Evolutionary conservation across 192 early-diverging fungal species (phyloP).

Genomic region (Dissophora ornata): DNA sequence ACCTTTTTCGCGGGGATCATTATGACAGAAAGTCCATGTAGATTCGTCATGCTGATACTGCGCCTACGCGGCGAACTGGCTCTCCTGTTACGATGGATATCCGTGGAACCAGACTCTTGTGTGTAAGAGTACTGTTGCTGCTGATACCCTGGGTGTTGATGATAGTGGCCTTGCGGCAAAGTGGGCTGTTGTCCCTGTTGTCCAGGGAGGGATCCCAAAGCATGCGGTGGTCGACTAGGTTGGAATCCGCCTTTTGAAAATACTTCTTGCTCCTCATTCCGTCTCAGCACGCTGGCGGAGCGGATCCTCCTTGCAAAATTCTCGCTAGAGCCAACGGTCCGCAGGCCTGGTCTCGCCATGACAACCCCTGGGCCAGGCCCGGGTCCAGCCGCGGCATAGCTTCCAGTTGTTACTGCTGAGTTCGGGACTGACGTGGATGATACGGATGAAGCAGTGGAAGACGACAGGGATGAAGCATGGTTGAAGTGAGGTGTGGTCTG

Average conservation of each 20-base stretch:
- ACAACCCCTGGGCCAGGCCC: slow-evolving; percentile 7
- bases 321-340: slow-evolving; percentile 43
- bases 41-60: slow-evolving; percentile 53
- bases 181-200: slow-evolving; percentile 11
- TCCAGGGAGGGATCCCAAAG: neutral
- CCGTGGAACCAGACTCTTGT: slow-evolving; percentile 21
- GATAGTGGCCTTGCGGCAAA: slow-evolving; percentile 8
- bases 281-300: slow-evolving; percentile 59
- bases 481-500: neutral
- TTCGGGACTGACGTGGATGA: slow-evolving; percentile 19
- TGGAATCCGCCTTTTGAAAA: slow-evolving; percentile 50
- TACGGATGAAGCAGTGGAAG: slow-evolving; percentile 22
- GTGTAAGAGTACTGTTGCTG: slow-evolving; percentile 37
- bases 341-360: slow-evolving; percentile 32
- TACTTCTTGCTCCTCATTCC: slow-evolving; percentile 55
- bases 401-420: slow-evolving; percentile 9
- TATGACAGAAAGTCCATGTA: slow-evolving; percentile 43
- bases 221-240: slow-evolving; percentile 29
- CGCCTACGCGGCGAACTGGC: slow-evolving; percentile 48
- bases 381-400: slow-evolving; percentile 2
- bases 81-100: slow-evolving; percentile 38
- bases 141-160: slow-evolving; percentile 30
- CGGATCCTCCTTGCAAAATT: slow-evolving; percentile 59
- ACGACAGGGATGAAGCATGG: slow-evolving; percentile 20
- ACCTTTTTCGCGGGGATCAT: slow-evolving; percentile 53